Evolutionary conservation across 2,329 filamentous ascomycete genomes (phyloP).

Genomic region (Fusarium heterosporum): DNA sequence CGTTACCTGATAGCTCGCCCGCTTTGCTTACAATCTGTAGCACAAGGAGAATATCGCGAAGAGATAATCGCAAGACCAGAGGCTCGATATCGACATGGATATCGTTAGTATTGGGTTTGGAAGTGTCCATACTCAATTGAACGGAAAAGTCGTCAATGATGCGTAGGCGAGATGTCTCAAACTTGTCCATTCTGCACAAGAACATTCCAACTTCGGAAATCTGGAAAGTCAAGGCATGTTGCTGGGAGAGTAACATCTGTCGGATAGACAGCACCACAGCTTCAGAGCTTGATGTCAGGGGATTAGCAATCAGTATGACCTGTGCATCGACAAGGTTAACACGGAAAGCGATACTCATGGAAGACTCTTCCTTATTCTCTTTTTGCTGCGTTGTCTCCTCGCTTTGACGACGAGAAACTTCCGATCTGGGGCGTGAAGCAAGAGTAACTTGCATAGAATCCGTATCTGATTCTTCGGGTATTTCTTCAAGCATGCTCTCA

Average conservation of each 20-base stretch:
- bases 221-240: constrained; percentile 93
- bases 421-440: constrained; percentile 49
- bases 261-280: constrained; percentile 96
- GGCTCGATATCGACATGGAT: constrained; percentile 92
- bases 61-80: constrained; percentile 86
- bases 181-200: constrained; percentile 96
- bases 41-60: constrained; percentile 93
- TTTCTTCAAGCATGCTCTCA: constrained; percentile 64
- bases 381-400: constrained; percentile 31
- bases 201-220: constrained; percentile 98
- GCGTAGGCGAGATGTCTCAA: constrained; percentile 87
- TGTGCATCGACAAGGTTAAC: constrained; percentile 97
- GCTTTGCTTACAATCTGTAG: constrained; percentile 93
- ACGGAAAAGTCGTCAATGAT: constrained; percentile 98
- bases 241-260: constrained; percentile 90
- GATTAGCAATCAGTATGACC: constrained; percentile 95
- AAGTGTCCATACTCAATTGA: constrained; percentile 85
- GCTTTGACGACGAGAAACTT: constrained; percentile 46
- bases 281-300: constrained; percentile 88
- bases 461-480: constrained; percentile 68
- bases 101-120: constrained; percentile 72
- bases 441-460: constrained; percentile 66
- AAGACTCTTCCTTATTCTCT: constrained; percentile 44
- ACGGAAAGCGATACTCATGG: constrained; percentile 85
- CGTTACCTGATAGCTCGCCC: constrained; percentile 82